Evolutionary conservation across 73 alveolate genomes (phyloP), one percentile per base, ranked within the genome.

Genomic region (Loxodes magnus): DNA sequence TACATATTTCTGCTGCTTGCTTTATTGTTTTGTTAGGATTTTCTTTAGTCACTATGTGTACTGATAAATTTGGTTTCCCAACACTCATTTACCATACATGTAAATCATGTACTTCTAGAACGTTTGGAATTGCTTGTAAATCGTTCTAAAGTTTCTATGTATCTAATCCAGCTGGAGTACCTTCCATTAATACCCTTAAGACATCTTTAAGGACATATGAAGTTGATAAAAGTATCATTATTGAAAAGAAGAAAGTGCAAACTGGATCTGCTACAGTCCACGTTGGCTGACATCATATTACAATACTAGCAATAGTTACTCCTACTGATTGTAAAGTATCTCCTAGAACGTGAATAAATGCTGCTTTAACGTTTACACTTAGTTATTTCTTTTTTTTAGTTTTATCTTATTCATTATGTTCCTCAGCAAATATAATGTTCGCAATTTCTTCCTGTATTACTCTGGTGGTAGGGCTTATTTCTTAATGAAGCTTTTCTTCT

Each of bases 221-320:
- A 3, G 99, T 92, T n/a, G 99, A 88, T 46, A 62, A 71, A n/a
- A n/a, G n/a, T n/a, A n/a, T n/a, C n/a, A n/a, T n/a, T n/a, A n/a
- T n/a, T n/a, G n/a, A n/a, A 62, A 89, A 89, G n/a, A 89, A 28
- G 66, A 70, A 85, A 1, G 98, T 89, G 55, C 98, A 89, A 28
- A 89, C 51, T 6, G 98, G 98, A 50, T 89, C 98, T 29, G 84
- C 90, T 14, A 68, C 53, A 16, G 34, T 27, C 37, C 46, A 73
- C 33, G 35, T 41, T 3, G 67, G 67, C 30, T 57, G 39, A 30
- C 77, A 38, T 38, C 60, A 76, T 5, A 89, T 82, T 12, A 87
- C 49, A 4, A 51, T 19, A 15, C 94, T 96, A 12, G 98, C 98
- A 15, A 89, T 74, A 1, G 82, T 46, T 19, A 89, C 96, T 1